A percentile compares a stretch with the other conserved stretches of the same genome.
Conservation (phyloP, 192 early-diverging fungal genomes). For the Allomyces javanicus region DNA sequence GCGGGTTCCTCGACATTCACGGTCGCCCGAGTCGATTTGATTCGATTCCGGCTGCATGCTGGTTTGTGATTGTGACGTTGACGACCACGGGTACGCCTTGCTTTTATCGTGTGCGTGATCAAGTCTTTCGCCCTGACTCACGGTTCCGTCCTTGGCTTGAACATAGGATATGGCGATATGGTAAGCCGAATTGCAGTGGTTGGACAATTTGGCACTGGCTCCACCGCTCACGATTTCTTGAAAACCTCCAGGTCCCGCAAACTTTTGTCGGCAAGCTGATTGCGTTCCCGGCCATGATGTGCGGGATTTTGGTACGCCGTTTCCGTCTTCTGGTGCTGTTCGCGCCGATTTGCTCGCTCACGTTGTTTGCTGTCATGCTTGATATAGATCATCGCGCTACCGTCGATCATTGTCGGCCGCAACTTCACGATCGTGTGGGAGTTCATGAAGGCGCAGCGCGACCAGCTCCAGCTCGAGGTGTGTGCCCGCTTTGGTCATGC, state of each 20-base stretch:
- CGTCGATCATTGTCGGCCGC: constrained; percentile 65
- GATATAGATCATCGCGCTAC: constrained; percentile 47
- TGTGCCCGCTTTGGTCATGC: no score
- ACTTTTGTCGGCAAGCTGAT: constrained; percentile 61
- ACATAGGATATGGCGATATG: constrained; percentile 36
- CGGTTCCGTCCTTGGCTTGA: background rate
- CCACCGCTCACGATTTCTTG: no score
- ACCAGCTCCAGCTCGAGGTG: no score
- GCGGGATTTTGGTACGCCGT: constrained; percentile 38
- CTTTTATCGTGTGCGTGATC: background rate
- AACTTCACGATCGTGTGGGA: constrained; percentile 73
- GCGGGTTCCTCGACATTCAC: constrained; percentile 40
- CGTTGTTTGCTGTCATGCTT: no score
- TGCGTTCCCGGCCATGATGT: constrained; percentile 63
- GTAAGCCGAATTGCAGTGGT: constrained; percentile 7
- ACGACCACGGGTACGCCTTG: constrained; percentile 46
- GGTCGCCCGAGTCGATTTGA: constrained; percentile 53
- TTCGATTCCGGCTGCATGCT: constrained; percentile 57
- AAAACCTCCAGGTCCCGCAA: constrained; percentile 17
- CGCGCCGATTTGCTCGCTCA: no score
- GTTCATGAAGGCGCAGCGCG: constrained; percentile 20
- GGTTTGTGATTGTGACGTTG: constrained; percentile 58
- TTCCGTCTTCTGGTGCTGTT: no score
- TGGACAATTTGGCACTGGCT: no score
- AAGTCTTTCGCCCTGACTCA: no score